Evolutionary conservation across 257 asterid species (phyloP).

Genomic region (Solanum tarapatanum): DNA sequence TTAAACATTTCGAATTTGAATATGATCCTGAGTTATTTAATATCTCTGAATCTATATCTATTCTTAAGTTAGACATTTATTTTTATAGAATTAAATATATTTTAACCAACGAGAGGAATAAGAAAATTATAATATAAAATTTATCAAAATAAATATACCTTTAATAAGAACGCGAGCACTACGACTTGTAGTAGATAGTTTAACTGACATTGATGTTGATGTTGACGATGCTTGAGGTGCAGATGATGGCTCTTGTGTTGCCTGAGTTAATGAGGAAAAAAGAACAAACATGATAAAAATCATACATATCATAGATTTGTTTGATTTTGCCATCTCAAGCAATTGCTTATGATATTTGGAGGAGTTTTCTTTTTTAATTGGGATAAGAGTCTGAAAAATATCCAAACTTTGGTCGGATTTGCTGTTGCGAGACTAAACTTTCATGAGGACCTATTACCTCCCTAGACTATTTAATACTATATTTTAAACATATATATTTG

Average conservation of each 20-base stretch:
- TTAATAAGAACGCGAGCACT: background rate
- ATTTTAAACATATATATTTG: too few relatives aligned
- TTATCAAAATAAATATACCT: background rate
- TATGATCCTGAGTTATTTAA: too few relatives aligned
- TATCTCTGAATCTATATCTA: too few relatives aligned
- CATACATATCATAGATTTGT: background rate
- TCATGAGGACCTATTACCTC: too few relatives aligned
- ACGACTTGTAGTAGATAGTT: background rate
- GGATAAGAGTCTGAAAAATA: too few relatives aligned
- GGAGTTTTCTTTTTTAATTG: background rate
- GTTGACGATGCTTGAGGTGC: background rate
- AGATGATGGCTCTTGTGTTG: background rate
- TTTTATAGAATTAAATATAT: too few relatives aligned
- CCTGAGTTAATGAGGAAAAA: background rate
- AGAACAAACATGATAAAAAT: background rate
- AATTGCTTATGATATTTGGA: background rate
- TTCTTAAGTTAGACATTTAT: too few relatives aligned
- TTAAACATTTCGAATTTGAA: too few relatives aligned
- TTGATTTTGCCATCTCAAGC: background rate
- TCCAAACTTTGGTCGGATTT: too few relatives aligned
- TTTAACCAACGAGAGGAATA: too few relatives aligned
- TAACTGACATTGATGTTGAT: background rate
- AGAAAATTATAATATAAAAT: background rate
- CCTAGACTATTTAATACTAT: too few relatives aligned
- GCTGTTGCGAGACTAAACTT: too few relatives aligned